Percentiles rank a stretch among this genome's conserved stretches.
Conservation (phyloP, 805 yeast species). For the Henningerozyma blattae region DNA sequence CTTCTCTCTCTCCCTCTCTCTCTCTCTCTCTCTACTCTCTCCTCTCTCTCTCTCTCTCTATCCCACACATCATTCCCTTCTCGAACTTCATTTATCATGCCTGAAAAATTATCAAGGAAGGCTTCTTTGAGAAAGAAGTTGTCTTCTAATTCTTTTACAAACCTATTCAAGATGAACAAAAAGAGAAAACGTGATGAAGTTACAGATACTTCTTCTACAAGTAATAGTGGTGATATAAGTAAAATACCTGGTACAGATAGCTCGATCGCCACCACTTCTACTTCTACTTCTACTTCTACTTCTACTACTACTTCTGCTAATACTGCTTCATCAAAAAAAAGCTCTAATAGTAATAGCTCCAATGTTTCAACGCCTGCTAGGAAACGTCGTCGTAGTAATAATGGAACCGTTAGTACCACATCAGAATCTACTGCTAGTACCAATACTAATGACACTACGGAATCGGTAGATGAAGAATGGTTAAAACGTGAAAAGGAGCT, state of each 20-base stretch:
- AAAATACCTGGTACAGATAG: slow-evolving; percentile 3
- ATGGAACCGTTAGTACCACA: too few relatives aligned
- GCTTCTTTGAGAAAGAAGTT: slow-evolving; percentile 18
- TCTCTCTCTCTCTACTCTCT: too few relatives aligned
- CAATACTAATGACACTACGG: too few relatives aligned
- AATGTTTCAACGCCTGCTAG: too few relatives aligned
- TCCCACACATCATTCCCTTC: too few relatives aligned
- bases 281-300: not conserved
- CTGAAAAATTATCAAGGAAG: slow-evolving; percentile 7
- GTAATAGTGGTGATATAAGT: not conserved
- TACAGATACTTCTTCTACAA: slow-evolving; percentile 20
- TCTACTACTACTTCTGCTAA: not conserved
- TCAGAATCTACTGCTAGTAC: too few relatives aligned
- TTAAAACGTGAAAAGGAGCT: slow-evolving; percentile 41
- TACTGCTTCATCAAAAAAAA: not conserved
- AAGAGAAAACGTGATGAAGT: slow-evolving; percentile 13
- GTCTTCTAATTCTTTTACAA: slow-evolving; percentile 22
- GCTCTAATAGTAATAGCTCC: not conserved
- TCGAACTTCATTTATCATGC: too few relatives aligned
- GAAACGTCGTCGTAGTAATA: slow-evolving; percentile 13
- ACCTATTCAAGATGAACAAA: slow-evolving; percentile 21
- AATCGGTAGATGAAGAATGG: slow-evolving; percentile 8
- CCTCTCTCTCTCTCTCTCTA: too few relatives aligned
- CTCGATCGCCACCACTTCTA: too few relatives aligned
- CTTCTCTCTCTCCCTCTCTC: too few relatives aligned